Conservation (phyloP, 495 filamentous ascomycete species). For the Penicillium desertorum region DNA sequence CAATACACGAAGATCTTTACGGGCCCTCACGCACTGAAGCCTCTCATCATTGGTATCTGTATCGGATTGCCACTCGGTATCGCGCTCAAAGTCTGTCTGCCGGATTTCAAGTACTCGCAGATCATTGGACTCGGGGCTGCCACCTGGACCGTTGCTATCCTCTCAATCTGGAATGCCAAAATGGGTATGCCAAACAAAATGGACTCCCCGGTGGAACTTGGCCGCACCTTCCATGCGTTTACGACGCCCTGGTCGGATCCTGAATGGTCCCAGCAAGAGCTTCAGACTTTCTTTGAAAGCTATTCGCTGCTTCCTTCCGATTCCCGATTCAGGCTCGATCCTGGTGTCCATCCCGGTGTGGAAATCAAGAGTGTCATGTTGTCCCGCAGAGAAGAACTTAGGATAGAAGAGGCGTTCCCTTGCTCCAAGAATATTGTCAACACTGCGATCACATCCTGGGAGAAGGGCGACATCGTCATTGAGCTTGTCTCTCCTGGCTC, state of each 20-base stretch:
- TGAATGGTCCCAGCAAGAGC: slow-evolving; percentile 52
- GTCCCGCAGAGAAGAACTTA: slow-evolving; percentile 33
- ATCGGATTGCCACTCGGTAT: slow-evolving; percentile 53
- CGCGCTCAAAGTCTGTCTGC: slow-evolving; percentile 36
- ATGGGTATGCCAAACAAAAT: slow-evolving; percentile 47
- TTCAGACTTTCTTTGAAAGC: slow-evolving; percentile 48
- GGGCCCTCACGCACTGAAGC: slow-evolving; percentile 53
- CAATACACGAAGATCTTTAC: slow-evolving; percentile 63
- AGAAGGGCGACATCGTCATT: slow-evolving; percentile 42
- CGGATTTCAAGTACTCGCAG: slow-evolving; percentile 46
- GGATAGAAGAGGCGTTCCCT: slow-evolving; percentile 49
- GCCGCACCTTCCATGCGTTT: slow-evolving; percentile 44
- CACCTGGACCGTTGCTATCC: slow-evolving; percentile 55
- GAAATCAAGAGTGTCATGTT: slow-evolving; percentile 48
- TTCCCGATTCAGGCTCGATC: slow-evolving; percentile 37
- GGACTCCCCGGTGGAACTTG: slow-evolving; percentile 39
- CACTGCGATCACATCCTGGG: slow-evolving; percentile 41
- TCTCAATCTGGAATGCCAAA: slow-evolving; percentile 46
- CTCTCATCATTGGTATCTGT: slow-evolving; percentile 45
- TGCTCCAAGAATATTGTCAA: slow-evolving; percentile 41
- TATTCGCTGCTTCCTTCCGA: slow-evolving; percentile 31
- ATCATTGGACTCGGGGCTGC: slow-evolving; percentile 52
- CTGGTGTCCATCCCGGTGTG: slow-evolving; percentile 46
- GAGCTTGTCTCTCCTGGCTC: slow-evolving; percentile 47
- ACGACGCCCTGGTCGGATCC: slow-evolving; percentile 47